Percentiles rank a stretch among this genome's conserved stretches.
phyloP scores from a whole-genome alignment of 768 basidiomycete species.

The Pisolithus marmoratus region DNA sequence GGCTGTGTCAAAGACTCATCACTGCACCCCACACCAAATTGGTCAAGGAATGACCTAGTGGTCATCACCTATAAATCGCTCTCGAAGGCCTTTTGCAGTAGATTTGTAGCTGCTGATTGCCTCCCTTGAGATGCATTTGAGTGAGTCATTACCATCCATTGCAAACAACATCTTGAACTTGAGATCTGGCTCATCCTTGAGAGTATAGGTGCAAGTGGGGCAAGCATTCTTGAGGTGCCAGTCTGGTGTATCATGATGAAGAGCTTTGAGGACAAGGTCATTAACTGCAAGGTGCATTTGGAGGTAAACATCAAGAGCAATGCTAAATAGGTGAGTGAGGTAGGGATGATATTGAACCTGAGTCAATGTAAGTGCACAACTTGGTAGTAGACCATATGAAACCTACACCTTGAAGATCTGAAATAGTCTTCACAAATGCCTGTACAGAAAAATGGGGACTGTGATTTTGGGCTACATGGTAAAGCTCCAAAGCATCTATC shows the following conservation, averaged over 20 bases:
- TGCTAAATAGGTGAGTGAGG: neutral
- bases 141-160: slow-evolving; percentile 5
- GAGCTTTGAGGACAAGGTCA: neutral
- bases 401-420: neutral
- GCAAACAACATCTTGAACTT: neutral
- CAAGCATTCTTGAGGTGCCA: slow-evolving; percentile 9
- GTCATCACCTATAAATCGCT: too few species aligned
- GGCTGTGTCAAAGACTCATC: too few species aligned
- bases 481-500: neutral
- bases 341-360: slow-evolving; percentile 5
- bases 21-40: too few species aligned
- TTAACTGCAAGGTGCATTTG: neutral
- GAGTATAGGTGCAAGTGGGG: slow-evolving; percentile 8
- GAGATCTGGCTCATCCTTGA: slow-evolving; percentile 2
- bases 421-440: neutral
- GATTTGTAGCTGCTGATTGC: too few species aligned
- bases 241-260: neutral
- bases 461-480: neutral
- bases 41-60: too few species aligned
- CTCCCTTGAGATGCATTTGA: too few species aligned
- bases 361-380: neutral
- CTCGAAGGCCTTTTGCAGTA: too few species aligned
- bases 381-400: neutral
- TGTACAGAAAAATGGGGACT: neutral
- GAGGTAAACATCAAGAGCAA: slow-evolving; percentile 5